Evolutionary conservation across 208 protist species (phyloP).

Genomic region (Phytomonas sp.): DNA sequence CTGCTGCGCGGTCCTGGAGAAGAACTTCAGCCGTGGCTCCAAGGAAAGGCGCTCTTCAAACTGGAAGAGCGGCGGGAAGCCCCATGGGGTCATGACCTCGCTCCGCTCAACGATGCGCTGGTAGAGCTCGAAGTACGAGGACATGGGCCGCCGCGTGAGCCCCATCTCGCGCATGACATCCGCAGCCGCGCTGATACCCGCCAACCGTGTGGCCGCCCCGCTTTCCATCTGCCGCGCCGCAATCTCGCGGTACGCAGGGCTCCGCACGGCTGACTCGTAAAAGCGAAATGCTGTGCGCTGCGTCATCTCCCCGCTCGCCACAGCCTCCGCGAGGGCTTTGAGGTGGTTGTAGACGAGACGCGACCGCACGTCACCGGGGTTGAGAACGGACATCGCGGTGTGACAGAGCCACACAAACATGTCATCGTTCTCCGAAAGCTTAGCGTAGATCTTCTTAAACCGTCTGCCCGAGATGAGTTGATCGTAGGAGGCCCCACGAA

Average conservation of each 20-base stretch:
- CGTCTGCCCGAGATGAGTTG: conserved; percentile 83
- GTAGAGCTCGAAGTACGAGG: conserved; percentile 87
- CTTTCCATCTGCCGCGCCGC: conserved; percentile 73
- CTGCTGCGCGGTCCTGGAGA: conserved; percentile 72
- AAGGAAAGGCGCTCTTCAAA: conserved; percentile 85
- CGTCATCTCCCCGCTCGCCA: conserved; percentile 77
- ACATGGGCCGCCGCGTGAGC: conserved; percentile 81
- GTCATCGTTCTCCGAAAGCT: conserved; percentile 83
- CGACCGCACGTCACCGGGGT: conserved; percentile 85
- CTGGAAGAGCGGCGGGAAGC: conserved; percentile 87
- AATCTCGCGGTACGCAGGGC: conserved; percentile 79
- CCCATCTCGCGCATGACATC: conserved; percentile 85
- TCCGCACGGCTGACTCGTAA: conserved; percentile 81
- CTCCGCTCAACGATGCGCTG: conserved; percentile 87
- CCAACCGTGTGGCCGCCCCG: conserved; percentile 74
- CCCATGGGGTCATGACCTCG: conserved; percentile 89
- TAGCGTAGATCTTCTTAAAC: conserved; percentile 85
- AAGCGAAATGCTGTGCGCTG: conserved; percentile 85
- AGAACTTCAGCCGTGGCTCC: conserved; percentile 82
- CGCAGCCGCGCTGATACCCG: conserved; percentile 75
- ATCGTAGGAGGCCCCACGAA: conserved; percentile 82
- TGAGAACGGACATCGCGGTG: conserved; percentile 87
- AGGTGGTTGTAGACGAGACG: conserved; percentile 84
- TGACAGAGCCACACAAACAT: conserved; percentile 89
- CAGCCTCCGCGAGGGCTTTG: conserved; percentile 76